Base-by-base conservation (phyloP, 2,329 filamentous ascomycete species). In the Penicillium griseofulvum region DNA sequence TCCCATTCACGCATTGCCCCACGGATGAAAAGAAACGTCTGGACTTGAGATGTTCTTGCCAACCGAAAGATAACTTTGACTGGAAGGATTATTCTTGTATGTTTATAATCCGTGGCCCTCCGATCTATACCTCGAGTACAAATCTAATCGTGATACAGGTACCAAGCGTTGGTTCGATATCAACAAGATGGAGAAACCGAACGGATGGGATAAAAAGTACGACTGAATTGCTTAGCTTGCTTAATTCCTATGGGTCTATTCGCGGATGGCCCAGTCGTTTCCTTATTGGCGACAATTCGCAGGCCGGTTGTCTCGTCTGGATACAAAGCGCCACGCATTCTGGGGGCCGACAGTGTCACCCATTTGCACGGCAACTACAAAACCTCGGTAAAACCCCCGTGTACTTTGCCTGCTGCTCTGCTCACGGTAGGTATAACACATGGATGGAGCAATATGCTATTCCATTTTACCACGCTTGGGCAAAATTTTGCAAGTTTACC, bases 81-180 rank as follows among this genome's bases (percentile, higher is more conserved):
- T 99, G 95, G 95, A 97, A 96, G 76, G 89, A 90, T 49, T 97
- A 97, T 74, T 96, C 91, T 73, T 97, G 92, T 95, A 84, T 80
- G 90, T 80, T 17, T 6, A 5, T 37, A 14, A 5, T 80, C 19
- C 8, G 4, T 37, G 12, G 4, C 26, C 31, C 26, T 38, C 5
- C 4, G 17, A 37, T 6, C 16, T 19, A 39, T 31, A 17, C 14
- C 33, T 31, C 9, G 16, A 4, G 16, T 9, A 19, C 6, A 34
- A 39, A 43, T 34, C 54, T 50, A 39, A 56, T 24, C 24, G 24
- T 57, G 63, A 62, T 36, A n/a, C 59, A 93, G 90, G 90, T 79
- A 97, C 93, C 49, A 84, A 89, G 33, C 85, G 88, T 66, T 99
- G 83, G 80, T 97, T 89, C 71, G 89, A 97, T 43, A 74, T 91